Percentiles rank a stretch among this genome's conserved stretches.
Conservation (phyloP, 2,329 filamentous ascomycete species). For the Tolypocladium album region DNA sequence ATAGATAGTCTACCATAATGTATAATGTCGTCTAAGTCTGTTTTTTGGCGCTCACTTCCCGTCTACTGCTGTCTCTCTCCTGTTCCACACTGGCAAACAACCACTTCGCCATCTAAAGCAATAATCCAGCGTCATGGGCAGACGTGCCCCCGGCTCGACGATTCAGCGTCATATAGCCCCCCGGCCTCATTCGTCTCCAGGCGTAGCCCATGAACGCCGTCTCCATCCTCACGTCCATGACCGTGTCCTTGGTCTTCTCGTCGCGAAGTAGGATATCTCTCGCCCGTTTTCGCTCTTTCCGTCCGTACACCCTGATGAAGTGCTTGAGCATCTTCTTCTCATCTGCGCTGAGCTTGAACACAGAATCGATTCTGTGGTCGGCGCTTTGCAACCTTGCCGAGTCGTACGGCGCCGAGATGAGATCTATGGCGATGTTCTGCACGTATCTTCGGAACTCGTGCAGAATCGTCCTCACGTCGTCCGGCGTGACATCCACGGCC, state of each 20-base stretch:
- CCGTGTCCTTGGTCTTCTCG: conserved; percentile 48
- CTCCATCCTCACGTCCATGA: conserved; percentile 71
- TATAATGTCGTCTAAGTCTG: conserved; percentile 1
- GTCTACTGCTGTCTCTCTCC: background rate
- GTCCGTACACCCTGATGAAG: conserved; percentile 41
- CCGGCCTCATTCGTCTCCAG: conserved; percentile 48
- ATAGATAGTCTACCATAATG: background rate
- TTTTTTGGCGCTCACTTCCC: background rate
- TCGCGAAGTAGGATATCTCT: conserved; percentile 82
- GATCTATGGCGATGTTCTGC: conserved; percentile 31
- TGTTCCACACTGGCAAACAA: background rate
- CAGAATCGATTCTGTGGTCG: conserved; percentile 34
- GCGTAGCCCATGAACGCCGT: conserved; percentile 86
- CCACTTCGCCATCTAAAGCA: background rate
- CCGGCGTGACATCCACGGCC: conserved; percentile 14
- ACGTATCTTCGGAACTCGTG: conserved; percentile 26
- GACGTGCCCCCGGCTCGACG: background rate
- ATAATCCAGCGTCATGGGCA: background rate
- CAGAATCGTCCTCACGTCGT: conserved; percentile 22
- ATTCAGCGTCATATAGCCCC: conserved; percentile 14
- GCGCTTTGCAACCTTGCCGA: conserved; percentile 35
- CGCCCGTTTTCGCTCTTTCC: conserved; percentile 64
- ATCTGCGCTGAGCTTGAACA: conserved; percentile 19
- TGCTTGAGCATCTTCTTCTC: conserved; percentile 34
- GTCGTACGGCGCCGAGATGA: conserved; percentile 38